A percentile compares a stretch with the other conserved stretches of the same genome.
Evolutionary conservation across 768 basidiomycete genomes (phyloP).

Genomic region (Leccinum aurantiacum): DNA sequence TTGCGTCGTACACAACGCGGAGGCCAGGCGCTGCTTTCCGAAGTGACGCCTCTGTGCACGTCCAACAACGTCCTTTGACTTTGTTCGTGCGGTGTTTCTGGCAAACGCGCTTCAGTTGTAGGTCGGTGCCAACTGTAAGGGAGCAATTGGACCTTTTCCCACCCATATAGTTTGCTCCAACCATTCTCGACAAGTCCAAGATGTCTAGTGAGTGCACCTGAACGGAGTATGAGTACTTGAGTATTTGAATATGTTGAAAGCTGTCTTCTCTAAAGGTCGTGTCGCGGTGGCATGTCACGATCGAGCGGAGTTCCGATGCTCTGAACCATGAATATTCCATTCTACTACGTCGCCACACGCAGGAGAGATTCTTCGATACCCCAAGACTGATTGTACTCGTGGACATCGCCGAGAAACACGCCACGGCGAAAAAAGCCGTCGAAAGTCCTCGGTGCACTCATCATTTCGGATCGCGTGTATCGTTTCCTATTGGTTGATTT

Average conservation of each 20-base stretch:
- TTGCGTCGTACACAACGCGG: slow-evolving; percentile 35
- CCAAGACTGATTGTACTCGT: slow-evolving; percentile 6
- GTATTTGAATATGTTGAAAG: not conserved
- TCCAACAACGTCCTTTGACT: slow-evolving; percentile 54
- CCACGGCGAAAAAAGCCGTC: slow-evolving; percentile 17
- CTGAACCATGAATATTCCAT: too few relatives aligned
- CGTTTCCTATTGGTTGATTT: slow-evolving; percentile 6
- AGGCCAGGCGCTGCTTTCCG: slow-evolving; percentile 55
- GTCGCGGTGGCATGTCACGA: not conserved
- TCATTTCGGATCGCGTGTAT: slow-evolving; percentile 24
- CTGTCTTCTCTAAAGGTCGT: not conserved
- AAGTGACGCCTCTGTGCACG: slow-evolving; percentile 62
- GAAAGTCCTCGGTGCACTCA: slow-evolving; percentile 25
- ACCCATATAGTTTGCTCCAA: slow-evolving; percentile 76
- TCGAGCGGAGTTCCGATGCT: not conserved
- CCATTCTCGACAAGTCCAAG: slow-evolving; percentile 38
- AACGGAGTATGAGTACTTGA: not conserved
- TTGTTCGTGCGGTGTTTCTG: slow-evolving; percentile 60
- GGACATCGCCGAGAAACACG: slow-evolving; percentile 4
- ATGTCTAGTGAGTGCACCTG: not conserved
- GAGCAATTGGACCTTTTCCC: slow-evolving; percentile 53
- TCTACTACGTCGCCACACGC: too few relatives aligned
- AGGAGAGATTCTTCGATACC: not conserved
- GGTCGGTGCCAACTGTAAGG: not conserved
- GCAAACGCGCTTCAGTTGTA: not conserved